Percentiles rank a stretch among this genome's conserved stretches.
Evolutionary conservation across 257 asterid species (phyloP).

Genomic region (Agastache rugosa): DNA sequence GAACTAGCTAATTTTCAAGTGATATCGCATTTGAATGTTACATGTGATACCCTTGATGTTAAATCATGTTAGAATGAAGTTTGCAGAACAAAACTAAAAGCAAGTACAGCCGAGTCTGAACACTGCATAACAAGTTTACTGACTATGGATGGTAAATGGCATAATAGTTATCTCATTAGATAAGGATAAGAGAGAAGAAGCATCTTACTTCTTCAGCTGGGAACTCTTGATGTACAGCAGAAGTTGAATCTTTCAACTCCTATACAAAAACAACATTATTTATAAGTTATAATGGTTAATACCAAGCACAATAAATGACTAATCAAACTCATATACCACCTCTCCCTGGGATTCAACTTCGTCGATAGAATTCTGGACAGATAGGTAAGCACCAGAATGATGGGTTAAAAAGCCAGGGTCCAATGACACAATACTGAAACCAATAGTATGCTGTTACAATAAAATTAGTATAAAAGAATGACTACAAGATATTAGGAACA

Average conservation of each 20-base stretch:
- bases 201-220: constrained; percentile 44
- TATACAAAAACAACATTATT: constrained; percentile 19
- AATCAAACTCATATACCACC: constrained; percentile 33
- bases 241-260: constrained; percentile 40
- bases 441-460: constrained; percentile 31
- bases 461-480: constrained; percentile 1
- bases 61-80: constrained; percentile 11
- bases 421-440: constrained; percentile 49
- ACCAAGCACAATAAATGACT: constrained; percentile 7
- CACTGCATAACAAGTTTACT: constrained; percentile 6
- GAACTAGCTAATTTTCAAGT: background rate
- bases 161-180: background rate
- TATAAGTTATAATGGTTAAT: background rate
- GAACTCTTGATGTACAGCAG: constrained; percentile 36
- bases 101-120: background rate
- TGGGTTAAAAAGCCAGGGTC: constrained; percentile 55
- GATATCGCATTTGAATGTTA: background rate
- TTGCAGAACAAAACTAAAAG: background rate
- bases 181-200: constrained; percentile 26
- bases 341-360: constrained; percentile 43
- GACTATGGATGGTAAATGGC: background rate
- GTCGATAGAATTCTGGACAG: constrained; percentile 27
- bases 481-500: background rate
- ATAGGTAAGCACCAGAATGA: constrained; percentile 31
- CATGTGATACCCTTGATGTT: constrained; percentile 2